Conservation (phyloP, 352 stramenopile species). For the Globisporangium acanthophoron region DNA sequence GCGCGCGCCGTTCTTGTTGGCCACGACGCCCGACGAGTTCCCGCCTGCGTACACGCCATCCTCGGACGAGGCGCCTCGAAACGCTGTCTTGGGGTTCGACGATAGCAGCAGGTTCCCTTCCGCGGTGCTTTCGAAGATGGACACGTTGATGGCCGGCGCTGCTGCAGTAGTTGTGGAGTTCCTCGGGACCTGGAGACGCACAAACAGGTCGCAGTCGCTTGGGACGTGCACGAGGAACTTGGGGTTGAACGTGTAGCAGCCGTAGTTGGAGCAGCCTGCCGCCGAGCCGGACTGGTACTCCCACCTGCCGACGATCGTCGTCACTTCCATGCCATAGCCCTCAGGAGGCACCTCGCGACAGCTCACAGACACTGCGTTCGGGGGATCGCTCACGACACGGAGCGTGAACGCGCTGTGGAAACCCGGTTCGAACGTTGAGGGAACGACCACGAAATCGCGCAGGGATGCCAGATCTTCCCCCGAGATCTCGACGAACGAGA, state of each 20-base stretch:
- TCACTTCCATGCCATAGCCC: slow-evolving; percentile 45
- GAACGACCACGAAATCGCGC: slow-evolving; percentile 56
- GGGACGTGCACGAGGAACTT: slow-evolving; percentile 62
- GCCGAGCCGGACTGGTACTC: slow-evolving; percentile 50
- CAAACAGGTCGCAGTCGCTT: slow-evolving; percentile 47
- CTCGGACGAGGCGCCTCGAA: slow-evolving; percentile 46
- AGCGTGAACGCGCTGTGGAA: slow-evolving; percentile 44
- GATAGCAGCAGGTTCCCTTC: slow-evolving; percentile 54
- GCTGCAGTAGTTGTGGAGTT: slow-evolving; percentile 1
- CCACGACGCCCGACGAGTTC: slow-evolving; percentile 46
- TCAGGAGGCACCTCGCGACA: slow-evolving; percentile 40
- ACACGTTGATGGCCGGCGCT: slow-evolving; percentile 62
- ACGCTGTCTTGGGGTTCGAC: slow-evolving; percentile 50
- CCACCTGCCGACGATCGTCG: slow-evolving; percentile 37
- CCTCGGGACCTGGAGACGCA: slow-evolving; percentile 34
- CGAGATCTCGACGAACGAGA: slow-evolving; percentile 66
- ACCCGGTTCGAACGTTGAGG: slow-evolving; percentile 64
- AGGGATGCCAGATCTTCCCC: slow-evolving; percentile 15
- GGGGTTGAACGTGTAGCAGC: slow-evolving; percentile 80
- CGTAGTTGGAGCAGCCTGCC: slow-evolving; percentile 69
- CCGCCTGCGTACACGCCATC: slow-evolving; percentile 51
- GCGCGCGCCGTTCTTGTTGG: slow-evolving; percentile 17
- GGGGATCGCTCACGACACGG: slow-evolving; percentile 52
- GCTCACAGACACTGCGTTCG: slow-evolving; percentile 21
- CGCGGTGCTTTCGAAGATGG: slow-evolving; percentile 57